Evolutionary conservation across 2,329 filamentous ascomycete genomes (phyloP).

Genomic region (Davidsoniella eucalypti): DNA sequence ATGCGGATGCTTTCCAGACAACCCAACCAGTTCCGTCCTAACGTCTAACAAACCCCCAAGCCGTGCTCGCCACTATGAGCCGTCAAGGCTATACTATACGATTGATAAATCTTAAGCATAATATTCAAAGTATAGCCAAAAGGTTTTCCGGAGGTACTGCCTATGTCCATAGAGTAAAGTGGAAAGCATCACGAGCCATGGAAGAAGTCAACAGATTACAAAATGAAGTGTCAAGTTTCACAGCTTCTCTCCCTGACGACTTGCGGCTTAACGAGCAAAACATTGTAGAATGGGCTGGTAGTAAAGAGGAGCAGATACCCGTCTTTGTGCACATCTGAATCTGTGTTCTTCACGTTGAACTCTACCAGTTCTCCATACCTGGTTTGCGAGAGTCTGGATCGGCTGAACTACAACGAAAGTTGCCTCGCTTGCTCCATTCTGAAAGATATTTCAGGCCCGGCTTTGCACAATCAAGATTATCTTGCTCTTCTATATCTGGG

Average conservation of each 20-base stretch:
- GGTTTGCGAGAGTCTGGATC: conserved; percentile 20
- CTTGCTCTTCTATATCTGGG: conserved; percentile 14
- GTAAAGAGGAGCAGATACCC: no score
- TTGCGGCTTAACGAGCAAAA: no score
- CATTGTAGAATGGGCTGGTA: no score
- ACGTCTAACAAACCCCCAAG: conserved; percentile 15
- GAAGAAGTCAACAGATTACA: no score
- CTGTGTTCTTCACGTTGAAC: no score
- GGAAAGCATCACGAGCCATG: no score
- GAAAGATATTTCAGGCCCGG: conserved; percentile 19
- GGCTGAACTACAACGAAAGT: conserved; percentile 20
- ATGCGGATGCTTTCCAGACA: conserved; percentile 20
- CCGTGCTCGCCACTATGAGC: conserved; percentile 16
- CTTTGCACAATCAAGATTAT: conserved; percentile 16
- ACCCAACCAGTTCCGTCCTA: conserved; percentile 19
- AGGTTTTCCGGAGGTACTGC: no score
- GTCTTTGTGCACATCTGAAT: no score
- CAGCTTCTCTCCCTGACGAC: no score
- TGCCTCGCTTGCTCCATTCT: conserved; percentile 23
- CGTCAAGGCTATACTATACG: conserved; percentile 22
- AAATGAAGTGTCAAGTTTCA: no score
- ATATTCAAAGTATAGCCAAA: no score
- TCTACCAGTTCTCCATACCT: conserved; percentile 23
- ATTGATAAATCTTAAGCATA: conserved; percentile 23
- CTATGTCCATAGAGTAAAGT: no score